Conservation (phyloP, 352 stramenopile species). For the Phytophthora podocarpi region DNA sequence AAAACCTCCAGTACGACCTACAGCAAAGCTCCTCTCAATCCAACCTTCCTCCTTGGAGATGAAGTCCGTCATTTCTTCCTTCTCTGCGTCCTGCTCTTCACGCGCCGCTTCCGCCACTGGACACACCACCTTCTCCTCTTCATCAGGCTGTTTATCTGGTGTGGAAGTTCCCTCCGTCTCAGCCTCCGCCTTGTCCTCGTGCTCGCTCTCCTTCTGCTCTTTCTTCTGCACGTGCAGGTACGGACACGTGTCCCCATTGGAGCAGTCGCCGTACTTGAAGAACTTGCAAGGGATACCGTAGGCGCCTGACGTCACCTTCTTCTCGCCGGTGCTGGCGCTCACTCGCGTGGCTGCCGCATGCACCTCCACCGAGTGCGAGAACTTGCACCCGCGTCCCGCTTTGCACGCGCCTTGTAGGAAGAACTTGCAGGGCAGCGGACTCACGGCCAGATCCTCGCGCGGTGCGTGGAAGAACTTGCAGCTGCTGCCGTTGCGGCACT, state of each 20-base stretch:
- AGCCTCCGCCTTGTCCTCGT: conserved; percentile 38
- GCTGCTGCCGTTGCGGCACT: conserved; percentile 66
- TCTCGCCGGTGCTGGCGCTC: conserved; percentile 53
- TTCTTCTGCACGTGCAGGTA: conserved; percentile 63
- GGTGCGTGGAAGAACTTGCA: conserved; percentile 72
- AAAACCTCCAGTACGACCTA: neutral
- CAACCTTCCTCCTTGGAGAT: conserved; percentile 81
- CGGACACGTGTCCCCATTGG: conserved; percentile 62
- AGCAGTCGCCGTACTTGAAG: conserved; percentile 70
- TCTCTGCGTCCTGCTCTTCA: conserved; percentile 20
- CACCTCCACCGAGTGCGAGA: conserved; percentile 49
- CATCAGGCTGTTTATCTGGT: conserved; percentile 24
- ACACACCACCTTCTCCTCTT: conserved; percentile 40
- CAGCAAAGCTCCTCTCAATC: no score
- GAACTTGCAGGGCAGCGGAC: conserved; percentile 69
- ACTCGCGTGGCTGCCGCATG: conserved; percentile 30
- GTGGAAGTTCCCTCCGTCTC: conserved; percentile 30
- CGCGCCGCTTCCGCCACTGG: conserved; percentile 1
- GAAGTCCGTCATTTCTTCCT: conserved; percentile 61
- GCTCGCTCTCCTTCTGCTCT: conserved; percentile 19
- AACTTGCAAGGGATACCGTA: conserved; percentile 74
- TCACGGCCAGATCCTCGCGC: conserved; percentile 43
- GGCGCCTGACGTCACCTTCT: conserved; percentile 42
- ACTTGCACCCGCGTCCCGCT: conserved; percentile 68
- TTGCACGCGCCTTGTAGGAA: conserved; percentile 71